Evolutionary conservation across 2,329 filamentous ascomycete genomes (phyloP).

Genomic region (Hortaea sp.): DNA sequence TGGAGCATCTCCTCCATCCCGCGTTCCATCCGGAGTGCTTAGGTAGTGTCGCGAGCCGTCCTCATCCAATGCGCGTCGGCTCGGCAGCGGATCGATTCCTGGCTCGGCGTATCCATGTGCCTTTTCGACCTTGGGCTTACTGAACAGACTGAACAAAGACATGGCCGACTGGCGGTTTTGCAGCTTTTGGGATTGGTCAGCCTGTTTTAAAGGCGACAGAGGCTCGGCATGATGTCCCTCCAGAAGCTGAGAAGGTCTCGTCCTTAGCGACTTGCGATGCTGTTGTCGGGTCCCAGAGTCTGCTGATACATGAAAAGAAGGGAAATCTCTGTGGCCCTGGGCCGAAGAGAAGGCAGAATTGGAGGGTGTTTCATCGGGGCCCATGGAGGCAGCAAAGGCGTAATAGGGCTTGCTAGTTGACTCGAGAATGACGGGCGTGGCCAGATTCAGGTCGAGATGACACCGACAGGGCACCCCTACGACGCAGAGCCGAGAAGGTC

Average conservation of each 20-base stretch:
- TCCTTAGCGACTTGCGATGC: conserved; percentile 1
- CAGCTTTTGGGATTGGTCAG: conserved; percentile 6
- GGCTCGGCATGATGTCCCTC: conserved; percentile 13
- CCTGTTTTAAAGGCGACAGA: conserved; percentile 9
- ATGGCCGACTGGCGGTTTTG: conserved; percentile 25
- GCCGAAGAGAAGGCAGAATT: neutral
- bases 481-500: neutral
- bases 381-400: neutral
- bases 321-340: neutral
- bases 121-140: conserved; percentile 39
- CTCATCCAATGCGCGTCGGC: neutral
- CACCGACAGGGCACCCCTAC: neutral
- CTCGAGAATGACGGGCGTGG: neutral
- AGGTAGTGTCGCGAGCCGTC: conserved; percentile 5
- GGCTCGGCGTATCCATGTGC: conserved; percentile 36
- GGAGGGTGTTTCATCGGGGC: neutral
- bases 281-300: neutral
- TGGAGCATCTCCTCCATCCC: neutral
- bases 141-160: conserved; percentile 42
- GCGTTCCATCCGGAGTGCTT: conserved; percentile 3
- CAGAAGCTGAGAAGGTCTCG: conserved; percentile 2
- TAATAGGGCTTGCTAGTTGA: neutral
- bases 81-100: conserved; percentile 19
- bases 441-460: neutral
- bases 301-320: neutral